A percentile compares a stretch with the other conserved stretches of the same genome.
These are phyloP conservation scores for Botrytis deweyae DNA, from an alignment of 2,329 filamentous ascomycete genomes.

Conservation along the genomic window DNA sequence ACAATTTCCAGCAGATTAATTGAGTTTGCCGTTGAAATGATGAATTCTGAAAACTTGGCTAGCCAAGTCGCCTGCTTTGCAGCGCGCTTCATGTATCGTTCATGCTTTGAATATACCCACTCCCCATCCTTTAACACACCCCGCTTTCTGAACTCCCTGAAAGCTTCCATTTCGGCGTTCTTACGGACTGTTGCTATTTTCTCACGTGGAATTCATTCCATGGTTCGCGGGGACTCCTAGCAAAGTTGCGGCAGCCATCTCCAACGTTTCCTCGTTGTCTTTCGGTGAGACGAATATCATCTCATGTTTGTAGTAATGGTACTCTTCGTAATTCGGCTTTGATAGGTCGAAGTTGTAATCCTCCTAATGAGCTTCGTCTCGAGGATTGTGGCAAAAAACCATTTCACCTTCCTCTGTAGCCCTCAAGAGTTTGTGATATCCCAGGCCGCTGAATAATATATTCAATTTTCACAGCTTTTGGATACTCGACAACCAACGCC, in stretches of 20 bases:
- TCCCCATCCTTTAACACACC: not conserved
- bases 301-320: not conserved
- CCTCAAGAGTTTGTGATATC: too few species aligned
- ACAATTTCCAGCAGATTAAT: too few species aligned
- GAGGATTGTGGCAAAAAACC: too few species aligned
- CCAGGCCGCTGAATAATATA: too few species aligned
- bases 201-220: not conserved
- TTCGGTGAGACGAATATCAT: not conserved
- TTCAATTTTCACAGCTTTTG: too few species aligned
- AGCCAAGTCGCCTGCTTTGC: not conserved
- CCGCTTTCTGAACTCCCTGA: not conserved
- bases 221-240: not conserved
- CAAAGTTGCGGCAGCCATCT: not conserved
- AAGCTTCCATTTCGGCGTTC: not conserved
- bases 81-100: too few species aligned
- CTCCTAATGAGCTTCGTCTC: too few species aligned
- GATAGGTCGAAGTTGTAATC: too few species aligned
- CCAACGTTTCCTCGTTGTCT: not conserved
- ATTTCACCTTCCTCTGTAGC: too few species aligned
- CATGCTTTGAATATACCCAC: not conserved
- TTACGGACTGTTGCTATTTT: not conserved
- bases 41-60: too few species aligned
- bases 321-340: not conserved
- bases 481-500: too few species aligned
- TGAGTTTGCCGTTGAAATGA: too few species aligned